These are phyloP conservation scores for Rhynchosporium secalis DNA, from an alignment of 2,329 filamentous ascomycete genomes.

Conservation along the genomic window DNA sequence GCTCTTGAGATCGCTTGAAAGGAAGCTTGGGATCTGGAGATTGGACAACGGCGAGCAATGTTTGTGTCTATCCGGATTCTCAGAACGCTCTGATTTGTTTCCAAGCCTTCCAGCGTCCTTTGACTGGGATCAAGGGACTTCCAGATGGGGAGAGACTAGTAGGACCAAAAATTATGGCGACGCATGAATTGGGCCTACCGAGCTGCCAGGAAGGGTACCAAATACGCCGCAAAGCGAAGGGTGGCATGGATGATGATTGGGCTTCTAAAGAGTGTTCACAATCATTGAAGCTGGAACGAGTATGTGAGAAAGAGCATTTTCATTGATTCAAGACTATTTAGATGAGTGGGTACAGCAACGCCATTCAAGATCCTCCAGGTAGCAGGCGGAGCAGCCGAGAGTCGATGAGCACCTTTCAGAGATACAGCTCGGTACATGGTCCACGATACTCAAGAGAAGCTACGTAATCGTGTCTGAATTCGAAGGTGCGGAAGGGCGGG, in stretches of 20 bases:
- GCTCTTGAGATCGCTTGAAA: constrained; percentile 21
- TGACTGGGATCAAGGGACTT: constrained; percentile 7
- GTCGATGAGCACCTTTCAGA: neutral
- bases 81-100: constrained; percentile 11
- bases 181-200: constrained; percentile 18
- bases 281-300: neutral
- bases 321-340: neutral
- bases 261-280: neutral
- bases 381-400: neutral
- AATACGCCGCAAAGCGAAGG: neutral
- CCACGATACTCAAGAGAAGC: neutral
- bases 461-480: neutral
- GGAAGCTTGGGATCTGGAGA: constrained; percentile 7
- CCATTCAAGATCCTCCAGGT: neutral
- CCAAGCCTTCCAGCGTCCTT: neutral
- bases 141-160: constrained; percentile 14
- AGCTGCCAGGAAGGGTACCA: constrained; percentile 16
- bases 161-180: constrained; percentile 18
- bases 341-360: neutral
- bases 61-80: constrained; percentile 16
- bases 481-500: neutral
- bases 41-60: constrained; percentile 8
- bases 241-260: neutral
- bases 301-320: neutral
- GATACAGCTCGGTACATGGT: neutral